A percentile compares a stretch with the other conserved stretches of the same genome.
Evolutionary conservation across 345 rosid species (phyloP).

Genomic region (Gossypium thurberi): DNA sequence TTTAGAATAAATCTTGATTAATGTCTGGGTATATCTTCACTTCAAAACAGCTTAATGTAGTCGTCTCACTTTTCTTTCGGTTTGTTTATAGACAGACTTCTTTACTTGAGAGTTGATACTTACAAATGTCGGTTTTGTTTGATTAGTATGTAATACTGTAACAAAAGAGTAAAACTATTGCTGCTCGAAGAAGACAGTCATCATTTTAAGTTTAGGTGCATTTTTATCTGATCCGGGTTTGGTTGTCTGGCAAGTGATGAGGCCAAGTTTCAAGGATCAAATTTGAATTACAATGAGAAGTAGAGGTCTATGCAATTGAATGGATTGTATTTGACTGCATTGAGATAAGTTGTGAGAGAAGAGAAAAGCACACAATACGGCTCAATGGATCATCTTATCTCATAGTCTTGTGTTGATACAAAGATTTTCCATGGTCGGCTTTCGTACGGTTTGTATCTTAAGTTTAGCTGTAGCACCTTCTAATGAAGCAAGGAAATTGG

Average conservation of each 20-base stretch:
- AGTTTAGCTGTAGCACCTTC: too few species aligned
- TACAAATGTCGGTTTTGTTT: not conserved
- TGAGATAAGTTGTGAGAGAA: not conserved
- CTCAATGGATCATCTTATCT: not conserved
- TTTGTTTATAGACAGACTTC: not conserved
- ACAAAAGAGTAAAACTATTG: not conserved
- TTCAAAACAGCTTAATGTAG: not conserved
- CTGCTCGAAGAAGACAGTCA: not conserved
- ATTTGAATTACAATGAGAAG: not conserved
- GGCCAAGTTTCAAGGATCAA: not conserved
- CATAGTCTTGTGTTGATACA: not conserved
- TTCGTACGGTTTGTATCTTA: too few species aligned
- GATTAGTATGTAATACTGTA: too few species aligned
- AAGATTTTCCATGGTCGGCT: too few species aligned
- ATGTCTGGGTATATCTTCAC: not conserved
- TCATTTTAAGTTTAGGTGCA: not conserved
- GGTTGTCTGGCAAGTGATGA: too few species aligned
- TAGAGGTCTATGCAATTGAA: not conserved
- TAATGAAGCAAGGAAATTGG: too few species aligned
- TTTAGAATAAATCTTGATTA: slow-evolving; percentile 11
- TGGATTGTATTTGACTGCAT: not conserved
- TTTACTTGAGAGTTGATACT: not conserved
- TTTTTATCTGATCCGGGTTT: too few species aligned
- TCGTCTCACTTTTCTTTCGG: not conserved
- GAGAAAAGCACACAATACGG: not conserved